phyloP scores from a whole-genome alignment of 108 stramenopile genomes.

The Hondaea fermentalgiana region DNA sequence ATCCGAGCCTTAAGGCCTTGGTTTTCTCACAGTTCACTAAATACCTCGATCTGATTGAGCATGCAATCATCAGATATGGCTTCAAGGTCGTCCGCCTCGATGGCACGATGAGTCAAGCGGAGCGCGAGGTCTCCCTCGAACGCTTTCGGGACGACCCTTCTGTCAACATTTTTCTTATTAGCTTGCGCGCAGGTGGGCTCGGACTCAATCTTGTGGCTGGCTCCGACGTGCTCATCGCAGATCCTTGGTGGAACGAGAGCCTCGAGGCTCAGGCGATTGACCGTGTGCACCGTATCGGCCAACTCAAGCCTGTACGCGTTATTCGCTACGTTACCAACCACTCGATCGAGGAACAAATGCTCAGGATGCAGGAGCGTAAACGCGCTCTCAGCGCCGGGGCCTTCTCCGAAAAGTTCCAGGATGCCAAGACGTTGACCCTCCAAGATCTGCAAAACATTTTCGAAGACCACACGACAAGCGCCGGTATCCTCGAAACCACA shows the following conservation, averaged over 20 bases:
- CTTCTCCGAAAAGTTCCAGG: slow-evolving; percentile 42
- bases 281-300: slow-evolving; percentile 89
- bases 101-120: neutral
- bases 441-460: slow-evolving; percentile 15
- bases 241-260: slow-evolving; percentile 58
- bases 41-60: slow-evolving; percentile 50
- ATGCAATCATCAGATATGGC: slow-evolving; percentile 20
- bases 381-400: slow-evolving; percentile 86
- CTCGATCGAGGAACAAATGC: slow-evolving; percentile 91
- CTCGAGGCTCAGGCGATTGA: slow-evolving; percentile 89
- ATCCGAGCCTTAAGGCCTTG: slow-evolving; percentile 47
- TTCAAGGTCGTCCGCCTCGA: neutral
- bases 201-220: slow-evolving; percentile 51
- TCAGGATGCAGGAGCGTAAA: slow-evolving; percentile 95
- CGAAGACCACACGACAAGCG: neutral
- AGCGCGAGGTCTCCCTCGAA: slow-evolving; percentile 30
- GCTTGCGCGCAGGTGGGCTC: slow-evolving; percentile 53
- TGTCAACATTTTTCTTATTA: slow-evolving; percentile 42
- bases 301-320: slow-evolving; percentile 81
- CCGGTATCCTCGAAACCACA: too few relatives aligned
- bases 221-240: slow-evolving; percentile 43
- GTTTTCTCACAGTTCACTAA: slow-evolving; percentile 56
- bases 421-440: slow-evolving; percentile 11
- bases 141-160: slow-evolving; percentile 30
- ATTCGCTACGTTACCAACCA: slow-evolving; percentile 87